A percentile compares a stretch with the other conserved stretches of the same genome.
Evolutionary conservation across 192 early-diverging fungal species (phyloP).

Genomic region (Obelidium mucronatum): DNA sequence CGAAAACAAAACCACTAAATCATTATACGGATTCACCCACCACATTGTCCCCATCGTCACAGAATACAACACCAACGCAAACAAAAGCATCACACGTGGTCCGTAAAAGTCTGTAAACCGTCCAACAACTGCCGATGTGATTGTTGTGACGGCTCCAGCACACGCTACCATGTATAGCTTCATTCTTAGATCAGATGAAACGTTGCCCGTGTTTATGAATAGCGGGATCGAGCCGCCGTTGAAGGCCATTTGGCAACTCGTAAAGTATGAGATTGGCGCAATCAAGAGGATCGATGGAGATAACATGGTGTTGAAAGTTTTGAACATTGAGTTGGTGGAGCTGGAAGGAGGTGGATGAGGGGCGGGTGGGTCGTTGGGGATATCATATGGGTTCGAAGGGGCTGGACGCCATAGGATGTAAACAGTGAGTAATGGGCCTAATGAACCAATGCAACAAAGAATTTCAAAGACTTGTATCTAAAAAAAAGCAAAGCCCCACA

Average conservation of each 20-base stretch:
- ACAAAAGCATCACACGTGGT: conserved; percentile 20
- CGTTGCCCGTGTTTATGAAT: conserved; percentile 30
- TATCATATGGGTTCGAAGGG: conserved; percentile 30
- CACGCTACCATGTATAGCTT: conserved; percentile 26
- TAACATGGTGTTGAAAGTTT: conserved; percentile 23
- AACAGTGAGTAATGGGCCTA: conserved; percentile 14
- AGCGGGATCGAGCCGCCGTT: conserved; percentile 32
- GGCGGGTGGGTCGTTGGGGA: background rate
- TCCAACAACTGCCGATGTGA: conserved; percentile 19
- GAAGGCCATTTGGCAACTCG: conserved; percentile 33
- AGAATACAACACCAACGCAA: conserved; percentile 11
- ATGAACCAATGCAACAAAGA: conserved; percentile 3
- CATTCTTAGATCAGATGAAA: background rate
- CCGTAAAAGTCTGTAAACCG: conserved; percentile 15
- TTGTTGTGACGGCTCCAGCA: conserved; percentile 6
- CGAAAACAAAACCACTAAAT: conserved; percentile 11
- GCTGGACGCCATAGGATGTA: conserved; percentile 18
- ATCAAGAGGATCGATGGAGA: conserved; percentile 17
- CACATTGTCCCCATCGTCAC: conserved; percentile 20
- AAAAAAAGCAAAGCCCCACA: no score
- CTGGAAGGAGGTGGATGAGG: background rate
- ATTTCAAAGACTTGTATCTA: conserved; percentile 31
- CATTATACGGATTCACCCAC: background rate
- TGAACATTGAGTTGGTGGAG: background rate
- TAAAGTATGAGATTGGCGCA: conserved; percentile 30